phyloP scores from a whole-genome alignment of 2,329 filamentous ascomycete species.

The Daldinia sp. region DNA sequence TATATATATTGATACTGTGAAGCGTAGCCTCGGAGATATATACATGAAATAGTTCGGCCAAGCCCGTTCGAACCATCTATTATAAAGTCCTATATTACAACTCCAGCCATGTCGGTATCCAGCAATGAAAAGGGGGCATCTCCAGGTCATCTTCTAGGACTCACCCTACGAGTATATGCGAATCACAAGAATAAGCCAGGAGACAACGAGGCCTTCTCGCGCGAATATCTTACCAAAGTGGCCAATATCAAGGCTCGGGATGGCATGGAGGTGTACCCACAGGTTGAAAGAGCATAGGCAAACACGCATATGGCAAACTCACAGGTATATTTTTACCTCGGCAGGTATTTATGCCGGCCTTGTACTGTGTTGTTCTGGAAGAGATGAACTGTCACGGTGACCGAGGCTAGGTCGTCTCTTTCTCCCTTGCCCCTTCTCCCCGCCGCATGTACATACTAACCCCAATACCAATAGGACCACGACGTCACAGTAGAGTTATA shows the following conservation, averaged over 20 bases:
- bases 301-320: neutral
- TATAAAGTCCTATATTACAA: neutral
- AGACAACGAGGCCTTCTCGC: conserved; percentile 11
- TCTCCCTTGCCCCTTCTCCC: neutral
- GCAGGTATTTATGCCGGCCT: neutral
- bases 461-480: conserved; percentile 1
- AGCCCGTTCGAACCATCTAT: neutral
- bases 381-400: conserved; percentile 12
- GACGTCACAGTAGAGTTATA: conserved; percentile 22
- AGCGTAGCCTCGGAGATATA: neutral
- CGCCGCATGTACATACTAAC: neutral
- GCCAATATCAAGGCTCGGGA: conserved; percentile 5
- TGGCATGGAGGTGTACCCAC: conserved; percentile 13
- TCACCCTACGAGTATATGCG: conserved; percentile 12
- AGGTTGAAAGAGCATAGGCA: conserved; percentile 12
- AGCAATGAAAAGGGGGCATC: neutral
- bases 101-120: neutral
- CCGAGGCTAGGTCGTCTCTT: neutral
- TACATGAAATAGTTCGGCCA: neutral
- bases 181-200: conserved; percentile 9
- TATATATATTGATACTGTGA: neutral
- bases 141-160: conserved; percentile 1
- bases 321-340: neutral
- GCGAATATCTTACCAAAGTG: conserved; percentile 6
- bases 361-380: conserved; percentile 3